Evolutionary conservation across 108 stramenopile genomes (phyloP).

Genomic region (Skeletonema costatum): DNA sequence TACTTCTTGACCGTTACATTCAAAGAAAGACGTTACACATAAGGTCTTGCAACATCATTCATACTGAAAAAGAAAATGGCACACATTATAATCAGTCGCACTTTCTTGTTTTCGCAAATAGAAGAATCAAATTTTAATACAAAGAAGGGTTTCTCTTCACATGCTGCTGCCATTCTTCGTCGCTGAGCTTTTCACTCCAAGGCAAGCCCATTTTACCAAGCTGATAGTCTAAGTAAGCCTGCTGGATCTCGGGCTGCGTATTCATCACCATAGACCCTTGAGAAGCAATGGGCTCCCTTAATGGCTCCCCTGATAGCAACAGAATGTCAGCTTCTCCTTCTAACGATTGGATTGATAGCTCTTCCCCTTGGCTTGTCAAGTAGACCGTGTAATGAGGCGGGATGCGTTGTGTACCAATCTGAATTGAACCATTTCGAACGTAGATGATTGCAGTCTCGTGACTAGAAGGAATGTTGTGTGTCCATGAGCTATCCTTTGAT

Average conservation of each 20-base stretch:
- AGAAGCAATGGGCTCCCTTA: slow-evolving; percentile 69
- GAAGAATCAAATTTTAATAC: slow-evolving; percentile 31
- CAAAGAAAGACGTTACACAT: neutral
- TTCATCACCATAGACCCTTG: slow-evolving; percentile 88
- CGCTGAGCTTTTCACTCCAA: slow-evolving; percentile 64
- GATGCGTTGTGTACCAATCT: slow-evolving; percentile 13
- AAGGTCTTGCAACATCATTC: neutral
- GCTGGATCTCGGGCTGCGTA: slow-evolving; percentile 53
- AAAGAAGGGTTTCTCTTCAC: slow-evolving; percentile 56
- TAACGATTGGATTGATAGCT: slow-evolving; percentile 19
- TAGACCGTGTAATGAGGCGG: slow-evolving; percentile 63
- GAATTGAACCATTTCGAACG: slow-evolving; percentile 59
- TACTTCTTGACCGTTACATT: neutral
- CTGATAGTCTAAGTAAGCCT: slow-evolving; percentile 79
- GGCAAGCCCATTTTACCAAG: slow-evolving; percentile 68
- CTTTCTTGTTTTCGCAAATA: neutral
- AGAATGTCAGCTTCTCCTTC: slow-evolving; percentile 62
- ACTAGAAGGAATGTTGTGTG: slow-evolving; percentile 40
- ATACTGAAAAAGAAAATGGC: neutral
- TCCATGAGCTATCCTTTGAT: slow-evolving; percentile 47
- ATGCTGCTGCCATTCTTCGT: slow-evolving; percentile 77
- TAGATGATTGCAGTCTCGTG: slow-evolving; percentile 73
- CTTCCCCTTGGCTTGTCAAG: slow-evolving; percentile 40
- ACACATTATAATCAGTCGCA: neutral
- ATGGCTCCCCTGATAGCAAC: slow-evolving; percentile 61